Conservation (phyloP, 805 yeast species). For the Candida nanaspora region DNA sequence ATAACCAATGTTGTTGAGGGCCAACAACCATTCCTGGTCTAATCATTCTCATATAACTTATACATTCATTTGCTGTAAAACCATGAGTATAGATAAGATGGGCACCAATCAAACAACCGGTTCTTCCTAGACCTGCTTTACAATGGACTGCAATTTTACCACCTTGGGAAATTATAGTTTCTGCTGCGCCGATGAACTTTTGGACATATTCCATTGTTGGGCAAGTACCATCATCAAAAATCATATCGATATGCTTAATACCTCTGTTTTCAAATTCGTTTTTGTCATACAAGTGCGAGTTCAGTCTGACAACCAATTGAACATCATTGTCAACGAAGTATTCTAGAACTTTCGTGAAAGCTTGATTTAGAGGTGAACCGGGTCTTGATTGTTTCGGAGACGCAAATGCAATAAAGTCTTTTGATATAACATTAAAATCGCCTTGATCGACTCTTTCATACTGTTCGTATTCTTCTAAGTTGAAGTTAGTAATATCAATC, state of each 20-base stretch:
- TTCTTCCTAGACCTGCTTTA: slow-evolving; percentile 96
- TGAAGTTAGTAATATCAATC: slow-evolving; percentile 79
- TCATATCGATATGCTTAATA: slow-evolving; percentile 89
- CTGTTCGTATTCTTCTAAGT: slow-evolving; percentile 88
- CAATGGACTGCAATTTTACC: slow-evolving; percentile 99
- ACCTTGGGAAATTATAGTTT: slow-evolving; percentile 73
- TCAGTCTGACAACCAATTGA: slow-evolving; percentile 83
- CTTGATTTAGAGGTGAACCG: slow-evolving; percentile 54
- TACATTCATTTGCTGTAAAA: slow-evolving; percentile 94
- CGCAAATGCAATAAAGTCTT: slow-evolving; percentile 95
- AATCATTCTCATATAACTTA: slow-evolving; percentile 91
- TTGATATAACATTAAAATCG: slow-evolving; percentile 85
- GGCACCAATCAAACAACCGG: slow-evolving; percentile 97
- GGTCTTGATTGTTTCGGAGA: slow-evolving; percentile 74
- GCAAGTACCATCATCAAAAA: slow-evolving; percentile 97
- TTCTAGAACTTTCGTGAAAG: slow-evolving; percentile 73
- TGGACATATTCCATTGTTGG: slow-evolving; percentile 92
- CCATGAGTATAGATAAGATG: slow-evolving; percentile 94
- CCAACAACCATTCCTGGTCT: slow-evolving; percentile 99
- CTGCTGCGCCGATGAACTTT: slow-evolving; percentile 91
- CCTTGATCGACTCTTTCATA: slow-evolving; percentile 97
- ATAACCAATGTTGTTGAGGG: slow-evolving; percentile 98
- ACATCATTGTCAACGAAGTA: slow-evolving; percentile 71
- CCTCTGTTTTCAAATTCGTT: slow-evolving; percentile 75
- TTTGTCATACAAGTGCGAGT: slow-evolving; percentile 85